phyloP scores from a whole-genome alignment of 2,329 filamentous ascomycete species.

The Hyphodiscus sp. region DNA sequence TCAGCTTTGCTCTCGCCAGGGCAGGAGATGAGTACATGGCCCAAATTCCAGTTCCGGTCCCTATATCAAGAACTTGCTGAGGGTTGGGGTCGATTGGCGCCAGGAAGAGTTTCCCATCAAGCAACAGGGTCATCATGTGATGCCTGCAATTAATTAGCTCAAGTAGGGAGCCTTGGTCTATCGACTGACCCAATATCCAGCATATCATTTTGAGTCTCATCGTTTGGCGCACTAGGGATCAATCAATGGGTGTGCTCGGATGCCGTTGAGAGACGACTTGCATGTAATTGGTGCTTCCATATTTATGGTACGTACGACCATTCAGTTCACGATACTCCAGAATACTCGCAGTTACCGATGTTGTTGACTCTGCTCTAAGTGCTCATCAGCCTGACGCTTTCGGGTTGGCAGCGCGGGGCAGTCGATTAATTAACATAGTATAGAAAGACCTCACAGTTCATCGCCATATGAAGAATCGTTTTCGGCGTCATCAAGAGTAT shows the following conservation, averaged over 20 bases:
- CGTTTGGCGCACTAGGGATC: slow-evolving; percentile 8
- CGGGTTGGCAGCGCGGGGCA: no score
- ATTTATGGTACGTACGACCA: slow-evolving; percentile 36
- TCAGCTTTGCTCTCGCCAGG: slow-evolving; percentile 8
- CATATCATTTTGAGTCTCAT: slow-evolving; percentile 11
- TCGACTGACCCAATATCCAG: slow-evolving; percentile 7
- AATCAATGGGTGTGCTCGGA: background rate
- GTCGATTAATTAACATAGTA: background rate
- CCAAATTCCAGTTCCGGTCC: slow-evolving; percentile 38
- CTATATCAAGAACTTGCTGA: slow-evolving; percentile 32
- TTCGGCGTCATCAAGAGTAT: background rate
- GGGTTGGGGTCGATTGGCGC: slow-evolving; percentile 8
- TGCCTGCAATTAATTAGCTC: slow-evolving; percentile 19
- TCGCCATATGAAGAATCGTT: background rate
- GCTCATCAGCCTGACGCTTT: background rate
- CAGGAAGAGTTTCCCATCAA: slow-evolving; percentile 10
- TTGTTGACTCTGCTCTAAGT: slow-evolving; percentile 1
- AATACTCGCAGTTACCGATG: slow-evolving; percentile 28
- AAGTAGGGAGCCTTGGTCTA: background rate
- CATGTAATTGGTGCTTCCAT: slow-evolving; percentile 5
- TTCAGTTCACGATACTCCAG: slow-evolving; percentile 32
- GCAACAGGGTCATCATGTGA: slow-evolving; percentile 27
- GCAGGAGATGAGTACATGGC: slow-evolving; percentile 27
- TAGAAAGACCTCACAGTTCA: background rate
- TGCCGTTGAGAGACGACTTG: background rate